Evolutionary conservation across 1,139 yeast genomes (phyloP).

Genomic region (Suhomyces atakaporum): DNA sequence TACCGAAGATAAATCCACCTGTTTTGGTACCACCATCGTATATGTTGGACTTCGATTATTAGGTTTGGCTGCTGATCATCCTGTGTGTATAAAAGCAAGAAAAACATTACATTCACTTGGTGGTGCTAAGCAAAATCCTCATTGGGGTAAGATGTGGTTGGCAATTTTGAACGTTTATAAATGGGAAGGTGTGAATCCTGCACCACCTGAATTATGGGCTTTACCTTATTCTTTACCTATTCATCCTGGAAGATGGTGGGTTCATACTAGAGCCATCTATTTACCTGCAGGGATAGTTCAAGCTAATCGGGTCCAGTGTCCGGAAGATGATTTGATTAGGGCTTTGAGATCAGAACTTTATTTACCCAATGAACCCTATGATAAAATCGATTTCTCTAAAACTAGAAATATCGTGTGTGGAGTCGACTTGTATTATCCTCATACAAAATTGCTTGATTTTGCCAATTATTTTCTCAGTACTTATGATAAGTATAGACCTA

Average conservation of each 20-base stretch:
- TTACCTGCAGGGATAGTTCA: constrained; percentile 83
- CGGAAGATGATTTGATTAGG: constrained; percentile 61
- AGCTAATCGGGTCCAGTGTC: constrained; percentile 56
- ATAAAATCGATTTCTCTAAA: constrained; percentile 61
- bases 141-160: constrained; percentile 97
- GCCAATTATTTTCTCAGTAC: constrained; percentile 60
- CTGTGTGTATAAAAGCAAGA: constrained; percentile 80
- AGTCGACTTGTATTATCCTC: constrained; percentile 92
- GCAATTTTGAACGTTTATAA: constrained; percentile 76
- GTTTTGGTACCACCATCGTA: constrained; percentile 90
- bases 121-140: constrained; percentile 89
- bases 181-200: constrained; percentile 98
- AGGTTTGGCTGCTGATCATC: constrained; percentile 74
- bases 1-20: constrained; percentile 87
- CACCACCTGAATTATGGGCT: constrained; percentile 94
- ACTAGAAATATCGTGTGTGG: constrained; percentile 89
- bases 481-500: constrained; percentile 78
- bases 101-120: constrained; percentile 70
- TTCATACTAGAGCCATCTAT: constrained; percentile 92
- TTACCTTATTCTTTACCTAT: constrained; percentile 79
- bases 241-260: constrained; percentile 99
- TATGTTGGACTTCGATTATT: constrained; percentile 76
- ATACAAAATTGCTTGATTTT: constrained; percentile 64
- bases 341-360: constrained; percentile 80
- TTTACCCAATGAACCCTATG: constrained; percentile 53